A percentile compares a stretch with the other conserved stretches of the same genome.
phyloP scores from a whole-genome alignment of 352 stramenopile genomes.

The Globisporangium middletonii region DNA sequence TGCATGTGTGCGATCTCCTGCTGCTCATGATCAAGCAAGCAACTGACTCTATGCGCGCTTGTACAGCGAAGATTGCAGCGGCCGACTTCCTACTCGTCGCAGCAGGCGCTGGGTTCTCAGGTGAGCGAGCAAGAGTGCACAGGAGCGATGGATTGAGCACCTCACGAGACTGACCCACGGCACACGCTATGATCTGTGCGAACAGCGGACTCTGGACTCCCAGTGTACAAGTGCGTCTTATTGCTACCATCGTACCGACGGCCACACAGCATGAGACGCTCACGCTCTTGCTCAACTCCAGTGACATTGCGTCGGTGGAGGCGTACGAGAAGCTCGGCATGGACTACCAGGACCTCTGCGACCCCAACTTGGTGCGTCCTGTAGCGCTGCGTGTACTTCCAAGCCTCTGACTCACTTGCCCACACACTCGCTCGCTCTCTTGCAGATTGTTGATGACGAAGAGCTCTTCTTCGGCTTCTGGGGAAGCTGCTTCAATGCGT shows the following conservation, averaged over 20 bases:
- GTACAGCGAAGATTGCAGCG: slow-evolving; percentile 53
- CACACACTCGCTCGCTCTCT: not conserved
- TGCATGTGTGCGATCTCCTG: not conserved
- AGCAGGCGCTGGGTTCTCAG: slow-evolving; percentile 86
- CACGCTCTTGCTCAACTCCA: slow-evolving; percentile 14
- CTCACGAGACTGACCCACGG: not conserved
- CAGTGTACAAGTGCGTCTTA: slow-evolving; percentile 75
- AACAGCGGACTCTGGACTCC: slow-evolving; percentile 76
- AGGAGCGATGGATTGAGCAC: not conserved
- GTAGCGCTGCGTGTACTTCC: not conserved
- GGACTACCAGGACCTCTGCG: slow-evolving; percentile 88
- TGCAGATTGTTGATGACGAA: slow-evolving; percentile 65
- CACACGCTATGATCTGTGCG: not conserved
- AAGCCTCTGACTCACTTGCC: not conserved
- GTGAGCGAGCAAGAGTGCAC: slow-evolving; percentile 11
- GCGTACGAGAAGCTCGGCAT: slow-evolving; percentile 74
- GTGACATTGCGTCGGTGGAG: slow-evolving; percentile 79
- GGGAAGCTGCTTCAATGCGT: slow-evolving; percentile 85
- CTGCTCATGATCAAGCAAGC: not conserved
- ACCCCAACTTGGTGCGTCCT: slow-evolving; percentile 60
- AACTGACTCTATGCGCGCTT: not conserved
- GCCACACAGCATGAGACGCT: not conserved
- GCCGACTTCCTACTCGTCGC: slow-evolving; percentile 86
- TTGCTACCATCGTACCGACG: not conserved
- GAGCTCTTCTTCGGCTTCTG: slow-evolving; percentile 90